A percentile compares a stretch with the other conserved stretches of the same genome.
These are phyloP conservation scores for Taphrina deformans DNA, from an alignment of 1,139 yeast species.

Conservation along the genomic window DNA sequence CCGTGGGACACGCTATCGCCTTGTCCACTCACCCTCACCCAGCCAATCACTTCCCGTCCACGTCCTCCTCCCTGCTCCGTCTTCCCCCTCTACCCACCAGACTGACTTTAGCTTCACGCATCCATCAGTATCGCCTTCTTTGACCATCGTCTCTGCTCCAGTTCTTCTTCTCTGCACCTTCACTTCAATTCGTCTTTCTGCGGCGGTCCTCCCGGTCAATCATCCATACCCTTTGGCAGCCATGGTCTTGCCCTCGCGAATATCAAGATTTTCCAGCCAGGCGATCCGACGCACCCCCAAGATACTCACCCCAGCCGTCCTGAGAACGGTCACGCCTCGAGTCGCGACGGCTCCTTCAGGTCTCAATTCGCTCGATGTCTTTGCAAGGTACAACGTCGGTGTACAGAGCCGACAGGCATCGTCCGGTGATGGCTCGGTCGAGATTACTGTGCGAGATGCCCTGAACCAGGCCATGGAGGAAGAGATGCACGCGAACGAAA, in stretches of 20 bases:
- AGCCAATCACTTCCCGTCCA: no score
- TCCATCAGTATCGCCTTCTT: no score
- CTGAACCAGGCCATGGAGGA: slow-evolving; percentile 92
- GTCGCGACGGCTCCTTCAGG: background rate
- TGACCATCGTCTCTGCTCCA: no score
- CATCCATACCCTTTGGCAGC: background rate
- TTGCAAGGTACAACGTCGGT: slow-evolving; percentile 21
- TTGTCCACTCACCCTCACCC: background rate
- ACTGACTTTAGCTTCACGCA: no score
- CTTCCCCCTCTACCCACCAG: no score
- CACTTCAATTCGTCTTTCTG: no score
- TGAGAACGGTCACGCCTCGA: background rate
- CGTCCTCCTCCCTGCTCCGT: no score
- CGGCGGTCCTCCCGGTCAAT: background rate
- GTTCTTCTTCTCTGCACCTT: no score
- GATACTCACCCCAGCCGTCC: slow-evolving; percentile 18
- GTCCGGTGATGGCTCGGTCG: slow-evolving; percentile 38
- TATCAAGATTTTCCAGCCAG: slow-evolving; percentile 17
- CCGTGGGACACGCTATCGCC: background rate
- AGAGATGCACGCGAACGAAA: slow-evolving; percentile 94
- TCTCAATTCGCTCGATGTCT: slow-evolving; percentile 3
- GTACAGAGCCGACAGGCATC: slow-evolving; percentile 24
- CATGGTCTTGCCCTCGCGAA: slow-evolving; percentile 25
- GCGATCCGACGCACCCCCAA: slow-evolving; percentile 19
- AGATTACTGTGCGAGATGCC: slow-evolving; percentile 95